Base-by-base conservation (phyloP, 129 eudicot genomes). In the Ambrosia artemisiifolia region DNA sequence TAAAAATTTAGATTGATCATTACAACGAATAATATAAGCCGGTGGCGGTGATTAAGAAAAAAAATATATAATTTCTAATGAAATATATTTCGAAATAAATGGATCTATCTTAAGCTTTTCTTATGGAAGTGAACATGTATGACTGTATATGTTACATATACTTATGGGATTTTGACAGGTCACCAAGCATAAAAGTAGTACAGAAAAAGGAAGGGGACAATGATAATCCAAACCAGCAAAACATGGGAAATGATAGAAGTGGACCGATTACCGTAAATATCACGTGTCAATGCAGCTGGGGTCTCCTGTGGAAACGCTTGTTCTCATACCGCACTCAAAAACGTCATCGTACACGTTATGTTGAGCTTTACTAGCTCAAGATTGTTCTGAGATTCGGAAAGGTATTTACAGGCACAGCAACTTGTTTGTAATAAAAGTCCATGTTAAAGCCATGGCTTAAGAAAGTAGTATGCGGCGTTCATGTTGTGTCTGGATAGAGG, bases 311-410 rank as follows among this genome's bases (percentile, higher is more conserved):
- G 7, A 80, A 83, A 75, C 79, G 85, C 44, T 79, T 88, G 85
- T 85, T 90, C 77, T 78, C 88, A 51, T 81, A 81, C 63, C 81
- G 72, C 55, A 86, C 75, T 72, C 64, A 65, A 64, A 16, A 77
- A 50, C 68, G 49, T 17, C 28, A 75, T 2, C 57, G 78, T 67
- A 36, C 60, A 33, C 75, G 65, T 47, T 42, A 67, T 40, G 79
- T 56, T 47, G 82, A 77, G 57, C 79, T 72, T 72, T 48, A 49
- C 67, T 51, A 59, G 49, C 51, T 75, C 44, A 40, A 71, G 24
- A 11, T 7, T 81, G 6, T 48, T 84, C 6, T 67, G 73, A 66
- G 7, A 56, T 40, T 18, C 70, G 42, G 65, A 62, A 70, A 49
- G 40, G 73, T 51, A 24, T 34, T 40, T 6, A n/a, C n/a, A n/a